phyloP scores from a whole-genome alignment of 805 yeast species.

The Blastobotrys terrestris region DNA sequence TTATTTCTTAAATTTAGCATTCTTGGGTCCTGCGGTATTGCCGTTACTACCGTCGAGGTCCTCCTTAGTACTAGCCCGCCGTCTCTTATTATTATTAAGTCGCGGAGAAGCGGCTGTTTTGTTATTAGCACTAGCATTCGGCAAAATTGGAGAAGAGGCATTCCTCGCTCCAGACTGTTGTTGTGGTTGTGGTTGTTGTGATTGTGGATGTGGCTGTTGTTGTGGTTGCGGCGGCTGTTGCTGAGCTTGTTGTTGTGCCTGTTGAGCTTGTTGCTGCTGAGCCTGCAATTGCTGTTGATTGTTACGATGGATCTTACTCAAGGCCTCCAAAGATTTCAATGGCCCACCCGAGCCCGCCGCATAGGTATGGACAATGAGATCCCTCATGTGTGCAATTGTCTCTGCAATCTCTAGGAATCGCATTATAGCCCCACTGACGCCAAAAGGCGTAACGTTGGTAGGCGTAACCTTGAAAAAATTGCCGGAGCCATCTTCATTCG shows the following conservation, averaged over 20 bases:
- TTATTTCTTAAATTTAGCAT: neutral
- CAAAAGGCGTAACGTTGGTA: slow-evolving; percentile 43
- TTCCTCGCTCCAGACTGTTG: slow-evolving; percentile 3
- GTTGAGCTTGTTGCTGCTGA: slow-evolving; percentile 15
- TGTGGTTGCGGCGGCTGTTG: slow-evolving; percentile 9
- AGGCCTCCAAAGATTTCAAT: slow-evolving; percentile 21
- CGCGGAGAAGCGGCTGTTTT: neutral
- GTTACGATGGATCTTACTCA: no score
- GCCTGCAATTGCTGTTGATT: slow-evolving; percentile 8
- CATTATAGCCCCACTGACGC: slow-evolving; percentile 60
- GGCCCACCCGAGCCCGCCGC: slow-evolving; percentile 23
- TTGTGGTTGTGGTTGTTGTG: slow-evolving; percentile 10
- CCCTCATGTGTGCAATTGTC: slow-evolving; percentile 64
- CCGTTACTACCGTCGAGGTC: slow-evolving; percentile 2
- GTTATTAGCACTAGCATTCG: neutral
- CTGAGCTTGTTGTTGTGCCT: slow-evolving; percentile 16
- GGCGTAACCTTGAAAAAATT: slow-evolving; percentile 10
- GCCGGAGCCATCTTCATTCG: slow-evolving; percentile 5
- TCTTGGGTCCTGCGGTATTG: neutral
- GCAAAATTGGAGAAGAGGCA: neutral
- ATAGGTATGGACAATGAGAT: slow-evolving; percentile 53
- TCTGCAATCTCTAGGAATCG: slow-evolving; percentile 70
- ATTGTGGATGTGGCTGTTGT: slow-evolving; percentile 14
- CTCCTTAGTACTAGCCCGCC: slow-evolving; percentile 9
- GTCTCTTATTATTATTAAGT: slow-evolving; percentile 3